Evolutionary conservation across 352 stramenopile species (phyloP).

Genomic region (Nothophytophthora sp.): DNA sequence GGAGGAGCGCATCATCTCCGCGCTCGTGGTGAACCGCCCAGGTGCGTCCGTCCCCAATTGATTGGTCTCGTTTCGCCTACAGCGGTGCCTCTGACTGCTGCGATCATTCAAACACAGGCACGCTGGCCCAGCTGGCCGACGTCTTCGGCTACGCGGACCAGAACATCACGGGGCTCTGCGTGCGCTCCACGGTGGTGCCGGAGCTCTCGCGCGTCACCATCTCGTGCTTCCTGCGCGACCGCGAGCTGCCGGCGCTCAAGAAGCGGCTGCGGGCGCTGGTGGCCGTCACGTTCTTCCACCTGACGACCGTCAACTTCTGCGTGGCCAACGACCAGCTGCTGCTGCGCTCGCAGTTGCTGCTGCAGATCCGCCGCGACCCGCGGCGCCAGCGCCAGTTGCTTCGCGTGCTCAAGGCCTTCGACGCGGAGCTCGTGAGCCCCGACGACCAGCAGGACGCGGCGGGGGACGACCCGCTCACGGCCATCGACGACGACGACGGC

Average conservation of each 20-base stretch:
- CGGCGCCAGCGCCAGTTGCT: constrained; percentile 28
- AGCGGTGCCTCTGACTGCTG: neutral
- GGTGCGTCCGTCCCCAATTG: constrained; percentile 15
- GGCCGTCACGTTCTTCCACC: constrained; percentile 78
- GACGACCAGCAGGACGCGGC: constrained; percentile 43
- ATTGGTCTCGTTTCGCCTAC: no score
- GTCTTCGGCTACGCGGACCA: constrained; percentile 72
- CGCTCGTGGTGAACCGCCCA: constrained; percentile 71
- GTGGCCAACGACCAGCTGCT: constrained; percentile 66
- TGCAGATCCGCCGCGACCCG: constrained; percentile 35
- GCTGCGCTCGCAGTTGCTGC: constrained; percentile 59
- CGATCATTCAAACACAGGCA: constrained; percentile 35
- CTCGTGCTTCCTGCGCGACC: constrained; percentile 56
- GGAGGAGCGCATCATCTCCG: constrained; percentile 75
- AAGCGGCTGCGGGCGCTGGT: constrained; percentile 63
- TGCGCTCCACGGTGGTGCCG: constrained; percentile 68
- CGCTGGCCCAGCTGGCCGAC: constrained; percentile 66
- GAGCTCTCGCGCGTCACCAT: constrained; percentile 81
- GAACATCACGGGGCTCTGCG: constrained; percentile 75
- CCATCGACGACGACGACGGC: constrained; percentile 29
- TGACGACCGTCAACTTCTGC: constrained; percentile 67
- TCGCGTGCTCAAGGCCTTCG: constrained; percentile 35
- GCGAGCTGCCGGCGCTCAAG: constrained; percentile 54
- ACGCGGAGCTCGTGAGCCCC: constrained; percentile 28
- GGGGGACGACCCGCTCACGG: no score